Evolutionary conservation across 192 early-diverging fungal species (phyloP), one percentile per base, ranked within the genome.

Genomic region (Backusella sp.): DNA sequence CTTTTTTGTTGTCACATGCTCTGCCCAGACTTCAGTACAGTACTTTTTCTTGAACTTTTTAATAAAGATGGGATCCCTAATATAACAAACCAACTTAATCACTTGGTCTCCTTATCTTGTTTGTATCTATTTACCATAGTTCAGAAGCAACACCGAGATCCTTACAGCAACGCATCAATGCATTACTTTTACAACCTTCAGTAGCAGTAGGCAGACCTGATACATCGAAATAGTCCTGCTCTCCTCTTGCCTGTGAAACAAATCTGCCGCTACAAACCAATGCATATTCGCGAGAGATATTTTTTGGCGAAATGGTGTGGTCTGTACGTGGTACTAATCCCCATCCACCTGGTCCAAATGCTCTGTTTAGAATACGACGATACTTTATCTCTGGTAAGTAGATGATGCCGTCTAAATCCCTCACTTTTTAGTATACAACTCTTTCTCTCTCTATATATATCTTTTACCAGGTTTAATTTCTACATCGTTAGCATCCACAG

Each of bases 381-480:
- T 97, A 98, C 73, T 98, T 98, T 77, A 99, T 99, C 84, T 98
- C 98, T 44, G 96, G 96, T 19, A 98, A 86, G 76, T 98, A 98
- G 23, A 96, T 77, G 44, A 96, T 73, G n/a, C 98, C 98, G 77
- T 99, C 98, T 89, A 39, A 14, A n/a, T 59, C 23, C 23, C 23
- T 11, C 12, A 1, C n/a, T 9, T 9, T 53, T 59, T 26, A 59
- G 56, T 26, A 59, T 23, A 59, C 23, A 9, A 11, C 11, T 26
- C 23, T 9, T 23, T 26, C 11, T 26, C 23, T 9, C 11, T 26
- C 56, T 59, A 9, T 59, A 12, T 59, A 11, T 23, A 9, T 35
- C 11, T 41, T 9, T 41, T 86, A 93, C 93, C 92, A 69, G 96
- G 97, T 80, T 94, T 96, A 73, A 97, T 92, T 85, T 98, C 97